These are phyloP conservation scores for Fusarium sp. DNA, from an alignment of 2,329 filamentous ascomycete genomes.

Conservation along the genomic window DNA sequence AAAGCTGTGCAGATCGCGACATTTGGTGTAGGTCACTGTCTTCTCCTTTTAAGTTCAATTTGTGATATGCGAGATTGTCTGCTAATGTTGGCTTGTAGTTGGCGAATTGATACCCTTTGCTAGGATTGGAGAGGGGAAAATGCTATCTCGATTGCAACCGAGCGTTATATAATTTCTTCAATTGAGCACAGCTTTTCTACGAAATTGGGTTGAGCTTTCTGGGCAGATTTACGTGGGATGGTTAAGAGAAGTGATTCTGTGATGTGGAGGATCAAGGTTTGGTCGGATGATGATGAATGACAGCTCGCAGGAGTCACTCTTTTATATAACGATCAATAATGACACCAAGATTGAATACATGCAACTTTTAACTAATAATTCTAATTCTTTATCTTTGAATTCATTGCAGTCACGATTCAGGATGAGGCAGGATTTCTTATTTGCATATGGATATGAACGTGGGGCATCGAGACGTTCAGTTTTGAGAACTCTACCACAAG, in stretches of 20 bases:
- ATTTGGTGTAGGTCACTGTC: background rate
- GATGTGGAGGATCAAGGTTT: background rate
- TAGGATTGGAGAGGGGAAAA: background rate
- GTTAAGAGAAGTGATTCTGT: background rate
- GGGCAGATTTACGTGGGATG: background rate
- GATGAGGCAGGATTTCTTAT: background rate
- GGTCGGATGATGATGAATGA: background rate
- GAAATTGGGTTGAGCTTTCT: background rate
- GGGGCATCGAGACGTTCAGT: background rate
- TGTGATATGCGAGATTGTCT: background rate
- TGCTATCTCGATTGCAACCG: fast-evolving
- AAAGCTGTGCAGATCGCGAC: background rate
- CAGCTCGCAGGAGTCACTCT: background rate
- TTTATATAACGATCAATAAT: background rate
- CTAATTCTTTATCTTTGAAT: background rate
- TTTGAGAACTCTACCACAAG: background rate
- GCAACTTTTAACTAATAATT: background rate
- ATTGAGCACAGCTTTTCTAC: no score
- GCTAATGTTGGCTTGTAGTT: background rate
- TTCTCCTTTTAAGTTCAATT: fast-evolving
- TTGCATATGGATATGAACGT: background rate
- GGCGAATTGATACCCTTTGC: background rate
- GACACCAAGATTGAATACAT: background rate
- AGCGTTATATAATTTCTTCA: fast-evolving
- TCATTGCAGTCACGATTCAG: no score